Conservation (phyloP, 192 early-diverging fungal genomes). For the Cetraspora pellucida region DNA sequence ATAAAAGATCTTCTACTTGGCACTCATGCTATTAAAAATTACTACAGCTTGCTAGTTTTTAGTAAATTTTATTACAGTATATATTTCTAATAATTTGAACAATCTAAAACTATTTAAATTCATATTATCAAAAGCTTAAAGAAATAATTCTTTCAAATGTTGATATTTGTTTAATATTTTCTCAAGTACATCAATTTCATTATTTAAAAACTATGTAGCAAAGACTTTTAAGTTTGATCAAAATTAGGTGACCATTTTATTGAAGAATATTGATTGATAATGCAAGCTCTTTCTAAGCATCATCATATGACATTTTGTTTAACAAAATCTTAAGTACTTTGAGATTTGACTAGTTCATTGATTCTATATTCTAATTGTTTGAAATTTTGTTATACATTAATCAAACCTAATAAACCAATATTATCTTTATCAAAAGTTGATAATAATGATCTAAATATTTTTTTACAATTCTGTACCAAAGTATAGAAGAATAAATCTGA, state of each 20-base stretch:
- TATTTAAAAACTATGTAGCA: background rate
- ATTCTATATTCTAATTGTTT: background rate
- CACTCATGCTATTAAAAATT: too few relatives aligned
- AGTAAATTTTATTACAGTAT: too few relatives aligned
- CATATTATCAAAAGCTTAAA: background rate
- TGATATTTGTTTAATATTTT: background rate
- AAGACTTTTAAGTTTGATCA: background rate
- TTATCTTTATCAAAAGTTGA: background rate
- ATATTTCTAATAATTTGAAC: background rate
- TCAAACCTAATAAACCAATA: background rate
- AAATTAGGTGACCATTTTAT: background rate
- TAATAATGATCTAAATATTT: background rate
- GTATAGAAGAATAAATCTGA: background rate
- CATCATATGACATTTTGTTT: background rate
- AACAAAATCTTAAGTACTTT: background rate
- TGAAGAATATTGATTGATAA: background rate
- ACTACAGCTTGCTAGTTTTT: too few relatives aligned
- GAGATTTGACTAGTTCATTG: background rate
- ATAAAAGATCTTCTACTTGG: too few relatives aligned
- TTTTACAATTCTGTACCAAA: background rate
- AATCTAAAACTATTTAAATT: background rate
- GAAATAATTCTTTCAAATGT: background rate
- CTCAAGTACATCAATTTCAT: background rate
- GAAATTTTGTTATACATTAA: background rate
- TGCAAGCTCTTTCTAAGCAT: background rate